Percentiles rank a stretch among this genome's conserved stretches.
These are phyloP conservation scores for Funneliformis caledonium DNA, from an alignment of 371 early-diverging fungal genomes.

Conservation along the genomic window DNA sequence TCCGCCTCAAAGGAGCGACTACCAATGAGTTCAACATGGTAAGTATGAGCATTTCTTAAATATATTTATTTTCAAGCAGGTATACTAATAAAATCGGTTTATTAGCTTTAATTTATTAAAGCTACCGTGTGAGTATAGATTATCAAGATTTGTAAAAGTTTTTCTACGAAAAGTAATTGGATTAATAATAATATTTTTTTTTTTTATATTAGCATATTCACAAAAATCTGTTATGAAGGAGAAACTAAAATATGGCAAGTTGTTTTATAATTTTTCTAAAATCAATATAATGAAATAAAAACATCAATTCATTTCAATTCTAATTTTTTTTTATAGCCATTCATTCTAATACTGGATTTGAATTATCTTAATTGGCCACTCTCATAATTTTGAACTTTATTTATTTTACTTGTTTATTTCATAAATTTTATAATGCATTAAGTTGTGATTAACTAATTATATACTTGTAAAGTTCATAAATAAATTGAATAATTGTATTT, in stretches of 20 bases:
- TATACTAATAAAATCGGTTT: neutral
- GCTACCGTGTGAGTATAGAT: conserved; percentile 1
- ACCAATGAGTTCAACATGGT: conserved; percentile 28
- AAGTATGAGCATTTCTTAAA: neutral
- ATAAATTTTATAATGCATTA: no score
- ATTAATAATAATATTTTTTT: neutral
- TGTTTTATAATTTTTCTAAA: neutral
- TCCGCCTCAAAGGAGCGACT: neutral
- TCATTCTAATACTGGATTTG: conserved; percentile 27
- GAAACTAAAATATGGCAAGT: conserved; percentile 27
- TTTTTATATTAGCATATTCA: neutral
- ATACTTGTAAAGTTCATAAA: no score
- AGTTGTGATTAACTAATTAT: no score
- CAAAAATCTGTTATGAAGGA: conserved; percentile 16
- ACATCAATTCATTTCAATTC: neutral
- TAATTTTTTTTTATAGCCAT: conserved; percentile 11
- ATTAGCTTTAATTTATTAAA: conserved; percentile 26
- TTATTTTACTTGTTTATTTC: no score
- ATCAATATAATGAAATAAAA: neutral
- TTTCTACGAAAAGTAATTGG: neutral
- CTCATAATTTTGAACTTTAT: no score
- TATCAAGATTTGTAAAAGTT: neutral
- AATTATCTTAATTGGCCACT: neutral
- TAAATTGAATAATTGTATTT: no score
- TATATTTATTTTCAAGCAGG: neutral